Percentiles rank a stretch among this genome's conserved stretches.
These are phyloP conservation scores for Arthrobotrys sinensis DNA, from an alignment of 2,329 filamentous ascomycete species.

Conservation along the genomic window DNA sequence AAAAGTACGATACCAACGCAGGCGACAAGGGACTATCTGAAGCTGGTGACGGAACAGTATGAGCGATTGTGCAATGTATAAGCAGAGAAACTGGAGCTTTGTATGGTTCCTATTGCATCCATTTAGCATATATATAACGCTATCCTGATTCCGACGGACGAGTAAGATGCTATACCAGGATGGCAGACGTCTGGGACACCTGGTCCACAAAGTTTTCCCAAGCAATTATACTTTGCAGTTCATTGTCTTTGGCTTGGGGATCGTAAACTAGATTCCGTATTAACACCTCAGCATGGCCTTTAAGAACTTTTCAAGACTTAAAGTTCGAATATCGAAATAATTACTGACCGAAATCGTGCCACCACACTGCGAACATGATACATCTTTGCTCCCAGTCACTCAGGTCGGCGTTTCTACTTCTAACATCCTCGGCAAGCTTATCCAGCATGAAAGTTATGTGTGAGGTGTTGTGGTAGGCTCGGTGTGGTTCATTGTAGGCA, in stretches of 20 bases:
- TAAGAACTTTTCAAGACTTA: background rate
- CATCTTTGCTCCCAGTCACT: constrained; percentile 41
- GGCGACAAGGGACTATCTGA: background rate
- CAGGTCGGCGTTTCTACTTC: constrained; percentile 9
- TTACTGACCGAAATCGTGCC: constrained; percentile 57
- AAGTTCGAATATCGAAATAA: background rate
- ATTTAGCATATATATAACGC: background rate
- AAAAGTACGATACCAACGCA: constrained; percentile 37
- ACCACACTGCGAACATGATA: constrained; percentile 53
- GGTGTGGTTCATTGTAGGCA: constrained; percentile 32
- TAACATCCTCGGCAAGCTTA: constrained; percentile 37
- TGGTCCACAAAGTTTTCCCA: constrained; percentile 56
- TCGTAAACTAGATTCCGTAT: constrained; percentile 35
- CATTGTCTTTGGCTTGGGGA: constrained; percentile 42
- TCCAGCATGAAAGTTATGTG: constrained; percentile 54
- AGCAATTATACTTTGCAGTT: constrained; percentile 46
- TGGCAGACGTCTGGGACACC: constrained; percentile 12
- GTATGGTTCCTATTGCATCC: constrained; percentile 31
- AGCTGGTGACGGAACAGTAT: background rate
- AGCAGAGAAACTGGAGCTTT: constrained; percentile 43
- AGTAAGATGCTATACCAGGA: constrained; percentile 33
- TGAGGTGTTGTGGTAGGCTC: constrained; percentile 51
- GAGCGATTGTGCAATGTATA: constrained; percentile 46
- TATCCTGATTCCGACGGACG: background rate
- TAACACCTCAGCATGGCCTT: background rate